Percentiles rank a stretch among this genome's conserved stretches.
Evolutionary conservation across 176 grass and related monocot species (phyloP).

Genomic region (Coix lacrymajobi): DNA sequence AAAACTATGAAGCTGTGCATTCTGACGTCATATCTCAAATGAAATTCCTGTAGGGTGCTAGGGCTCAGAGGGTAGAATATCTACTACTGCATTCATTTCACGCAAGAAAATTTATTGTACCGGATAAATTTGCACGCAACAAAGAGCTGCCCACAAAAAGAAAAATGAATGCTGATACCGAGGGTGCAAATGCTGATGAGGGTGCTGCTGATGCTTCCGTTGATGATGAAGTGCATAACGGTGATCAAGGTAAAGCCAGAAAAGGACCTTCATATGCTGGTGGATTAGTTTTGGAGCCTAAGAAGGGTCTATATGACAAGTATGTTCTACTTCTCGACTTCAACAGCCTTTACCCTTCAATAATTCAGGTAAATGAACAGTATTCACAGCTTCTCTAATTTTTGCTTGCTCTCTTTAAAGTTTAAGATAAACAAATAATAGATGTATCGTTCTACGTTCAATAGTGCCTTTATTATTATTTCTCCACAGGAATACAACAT

Average conservation of each 20-base stretch:
- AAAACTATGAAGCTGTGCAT: background rate
- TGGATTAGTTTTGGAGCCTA: conserved; percentile 96
- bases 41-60: conserved; percentile 68
- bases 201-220: conserved; percentile 30
- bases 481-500: conserved; percentile 85
- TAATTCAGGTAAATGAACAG: conserved; percentile 72
- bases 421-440: background rate
- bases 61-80: conserved; percentile 97
- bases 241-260: conserved; percentile 67
- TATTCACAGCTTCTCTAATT: conserved; percentile 7
- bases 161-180: conserved; percentile 58
- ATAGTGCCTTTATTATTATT: conserved; percentile 24
- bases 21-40: conserved; percentile 11
- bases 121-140: conserved; percentile 65
- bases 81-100: conserved; percentile 91
- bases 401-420: conserved; percentile 1
- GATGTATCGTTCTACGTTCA: background rate
- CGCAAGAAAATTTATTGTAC: conserved; percentile 86
- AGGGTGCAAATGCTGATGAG: conserved; percentile 48
- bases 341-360: conserved; percentile 98
- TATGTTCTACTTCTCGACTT: conserved; percentile 93
- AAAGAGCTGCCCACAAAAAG: conserved; percentile 65
- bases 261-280: conserved; percentile 94
- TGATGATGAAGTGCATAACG: conserved; percentile 53
- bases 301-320: conserved; percentile 98